A percentile compares a stretch with the other conserved stretches of the same genome.
phyloP scores from a whole-genome alignment of 257 asterid species.

The Solanum acaule region DNA sequence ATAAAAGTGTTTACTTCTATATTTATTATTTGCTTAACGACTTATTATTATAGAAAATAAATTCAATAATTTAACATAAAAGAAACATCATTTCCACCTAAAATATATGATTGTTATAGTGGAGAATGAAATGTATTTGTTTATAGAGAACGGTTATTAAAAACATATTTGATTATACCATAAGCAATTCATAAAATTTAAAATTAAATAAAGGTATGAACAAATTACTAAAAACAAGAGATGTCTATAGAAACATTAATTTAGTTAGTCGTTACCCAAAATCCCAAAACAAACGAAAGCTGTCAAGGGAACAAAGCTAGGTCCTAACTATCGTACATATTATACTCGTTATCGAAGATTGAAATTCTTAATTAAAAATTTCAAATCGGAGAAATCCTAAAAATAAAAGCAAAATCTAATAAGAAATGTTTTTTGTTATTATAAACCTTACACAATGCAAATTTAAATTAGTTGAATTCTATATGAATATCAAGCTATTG shows the following conservation, averaged over 20 bases:
- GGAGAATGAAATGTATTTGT: neutral
- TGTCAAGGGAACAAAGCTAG: neutral
- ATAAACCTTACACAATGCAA: accelerated
- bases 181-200: neutral
- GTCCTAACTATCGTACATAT: neutral
- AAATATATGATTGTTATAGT: too few species aligned
- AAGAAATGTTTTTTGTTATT: accelerated
- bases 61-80: too few species aligned
- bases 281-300: neutral
- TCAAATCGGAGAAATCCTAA: too few species aligned
- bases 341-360: neutral
- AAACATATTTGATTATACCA: neutral
- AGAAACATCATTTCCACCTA: neutral
- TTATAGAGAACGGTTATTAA: neutral
- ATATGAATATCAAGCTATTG: neutral
- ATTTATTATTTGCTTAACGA: too few species aligned
- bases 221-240: neutral
- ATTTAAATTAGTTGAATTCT: neutral
- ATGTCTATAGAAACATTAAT: neutral
- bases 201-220: neutral
- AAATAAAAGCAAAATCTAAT: neutral
- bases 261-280: neutral
- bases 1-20: too few species aligned
- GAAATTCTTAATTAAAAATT: neutral
- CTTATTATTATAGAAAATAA: too few species aligned